phyloP scores from a whole-genome alignment of 345 rosid genomes.

The Anastatica hierochuntica region DNA sequence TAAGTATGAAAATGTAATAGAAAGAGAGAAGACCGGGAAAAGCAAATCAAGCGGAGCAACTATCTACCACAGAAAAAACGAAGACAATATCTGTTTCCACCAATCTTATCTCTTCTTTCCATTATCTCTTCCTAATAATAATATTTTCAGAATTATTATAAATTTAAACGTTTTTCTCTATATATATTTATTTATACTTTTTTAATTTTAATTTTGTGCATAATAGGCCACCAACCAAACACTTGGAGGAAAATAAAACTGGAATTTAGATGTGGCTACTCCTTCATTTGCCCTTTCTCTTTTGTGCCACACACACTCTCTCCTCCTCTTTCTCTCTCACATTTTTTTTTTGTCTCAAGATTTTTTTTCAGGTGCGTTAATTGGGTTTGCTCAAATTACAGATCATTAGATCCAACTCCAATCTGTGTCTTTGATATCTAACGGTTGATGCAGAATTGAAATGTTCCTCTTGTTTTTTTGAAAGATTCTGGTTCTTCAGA shows the following conservation, averaged over 20 bases:
- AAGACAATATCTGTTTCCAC: constrained; percentile 41
- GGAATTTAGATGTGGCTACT: too few species aligned
- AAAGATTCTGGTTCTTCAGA: too few species aligned
- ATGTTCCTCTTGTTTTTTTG: too few species aligned
- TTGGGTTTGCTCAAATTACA: background rate
- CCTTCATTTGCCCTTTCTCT: too few species aligned
- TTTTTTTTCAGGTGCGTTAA: constrained; percentile 3
- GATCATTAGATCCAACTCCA: background rate
- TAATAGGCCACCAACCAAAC: too few species aligned
- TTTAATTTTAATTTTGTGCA: constrained; percentile 5
- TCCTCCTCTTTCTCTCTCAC: background rate
- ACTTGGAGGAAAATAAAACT: background rate
- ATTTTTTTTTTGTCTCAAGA: too few species aligned
- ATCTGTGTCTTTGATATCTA: too few species aligned
- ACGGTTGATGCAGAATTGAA: too few species aligned
- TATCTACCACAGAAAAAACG: constrained; percentile 38
- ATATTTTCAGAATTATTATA: background rate
- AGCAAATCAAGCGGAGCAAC: constrained; percentile 19
- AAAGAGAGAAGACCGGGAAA: too few species aligned
- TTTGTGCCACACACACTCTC: constrained; percentile 26
- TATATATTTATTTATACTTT: background rate
- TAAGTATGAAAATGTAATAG: background rate
- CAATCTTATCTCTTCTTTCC: constrained; percentile 45
- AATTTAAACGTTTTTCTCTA: too few species aligned
- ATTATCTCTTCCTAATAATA: constrained; percentile 32